A percentile compares a stretch with the other conserved stretches of the same genome.
These are phyloP conservation scores for Aphanomyces euteiches DNA, from an alignment of 352 stramenopile species.

Conservation along the genomic window DNA sequence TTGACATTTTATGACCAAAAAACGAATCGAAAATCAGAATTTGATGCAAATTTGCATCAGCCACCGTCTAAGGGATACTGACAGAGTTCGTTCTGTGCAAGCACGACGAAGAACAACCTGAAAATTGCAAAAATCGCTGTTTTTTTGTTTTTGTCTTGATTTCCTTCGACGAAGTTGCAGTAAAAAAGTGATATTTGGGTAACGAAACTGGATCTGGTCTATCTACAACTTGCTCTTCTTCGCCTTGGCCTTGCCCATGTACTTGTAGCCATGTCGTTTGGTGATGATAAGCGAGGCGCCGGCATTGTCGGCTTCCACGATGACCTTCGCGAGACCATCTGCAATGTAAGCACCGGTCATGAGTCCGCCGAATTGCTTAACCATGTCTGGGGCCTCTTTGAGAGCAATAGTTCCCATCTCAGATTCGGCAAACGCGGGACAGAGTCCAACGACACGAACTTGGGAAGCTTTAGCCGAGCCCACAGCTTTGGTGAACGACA, in stretches of 20 bases:
- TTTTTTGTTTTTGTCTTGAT: too few relatives aligned
- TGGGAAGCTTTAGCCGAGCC: slow-evolving; percentile 59
- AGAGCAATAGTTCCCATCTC: slow-evolving; percentile 49
- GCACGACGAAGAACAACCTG: too few relatives aligned
- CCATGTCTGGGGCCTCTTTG: neutral
- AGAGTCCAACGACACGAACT: slow-evolving; percentile 66
- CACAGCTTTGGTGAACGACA: slow-evolving; percentile 67
- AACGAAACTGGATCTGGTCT: too few relatives aligned
- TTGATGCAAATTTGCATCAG: too few relatives aligned
- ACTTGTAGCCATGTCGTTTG: neutral
- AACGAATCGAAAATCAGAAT: too few relatives aligned
- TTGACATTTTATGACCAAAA: too few relatives aligned
- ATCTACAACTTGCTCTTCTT: neutral
- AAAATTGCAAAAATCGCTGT: too few relatives aligned
- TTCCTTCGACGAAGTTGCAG: too few relatives aligned
- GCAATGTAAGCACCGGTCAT: slow-evolving; percentile 24
- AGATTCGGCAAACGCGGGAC: slow-evolving; percentile 64
- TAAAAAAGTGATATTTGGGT: too few relatives aligned
- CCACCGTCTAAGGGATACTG: too few relatives aligned
- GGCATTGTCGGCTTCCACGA: slow-evolving; percentile 13
- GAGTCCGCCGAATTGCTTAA: slow-evolving; percentile 8
- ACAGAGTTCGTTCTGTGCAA: too few relatives aligned
- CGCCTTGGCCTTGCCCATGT: neutral
- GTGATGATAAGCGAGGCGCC: neutral
- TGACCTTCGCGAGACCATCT: neutral